These are phyloP conservation scores for Echites panduratus DNA, from an alignment of 257 asterid genomes.

Conservation along the genomic window DNA sequence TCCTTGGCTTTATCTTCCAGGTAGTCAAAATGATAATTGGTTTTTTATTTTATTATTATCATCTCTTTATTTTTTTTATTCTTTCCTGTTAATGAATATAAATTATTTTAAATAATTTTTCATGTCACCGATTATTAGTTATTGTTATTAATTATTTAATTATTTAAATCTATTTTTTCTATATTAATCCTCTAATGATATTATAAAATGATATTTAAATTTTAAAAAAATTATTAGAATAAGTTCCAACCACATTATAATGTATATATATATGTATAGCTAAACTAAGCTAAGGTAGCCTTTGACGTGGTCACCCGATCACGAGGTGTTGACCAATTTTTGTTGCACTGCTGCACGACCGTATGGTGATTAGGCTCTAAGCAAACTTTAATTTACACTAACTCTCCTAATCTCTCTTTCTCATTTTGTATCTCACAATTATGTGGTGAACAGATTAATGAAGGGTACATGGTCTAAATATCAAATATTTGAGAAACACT, in stretches of 20 bases:
- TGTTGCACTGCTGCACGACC: slow-evolving; percentile 12
- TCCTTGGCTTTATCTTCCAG: neutral
- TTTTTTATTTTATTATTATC: neutral
- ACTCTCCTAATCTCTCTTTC: neutral
- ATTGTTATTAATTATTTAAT: no score
- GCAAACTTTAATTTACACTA: neutral
- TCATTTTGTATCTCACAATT: no score
- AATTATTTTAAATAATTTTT: no score
- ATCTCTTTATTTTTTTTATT: neutral
- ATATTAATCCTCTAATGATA: no score
- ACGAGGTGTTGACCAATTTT: slow-evolving; percentile 16
- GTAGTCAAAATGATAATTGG: slow-evolving; percentile 10
- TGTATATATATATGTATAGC: neutral
- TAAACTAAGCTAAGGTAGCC: neutral
- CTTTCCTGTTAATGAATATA: no score
- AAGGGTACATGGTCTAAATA: no score
- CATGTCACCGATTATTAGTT: no score
- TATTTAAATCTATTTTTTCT: no score
- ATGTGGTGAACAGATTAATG: no score
- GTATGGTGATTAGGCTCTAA: neutral
- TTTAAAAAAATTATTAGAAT: no score
- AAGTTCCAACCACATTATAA: neutral
- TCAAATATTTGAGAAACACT: no score
- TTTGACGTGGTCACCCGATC: slow-evolving; percentile 9
- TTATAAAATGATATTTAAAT: no score